Base-by-base conservation (phyloP, 1,284 basidiomycete genomes). In the Xanthoconium separans region DNA sequence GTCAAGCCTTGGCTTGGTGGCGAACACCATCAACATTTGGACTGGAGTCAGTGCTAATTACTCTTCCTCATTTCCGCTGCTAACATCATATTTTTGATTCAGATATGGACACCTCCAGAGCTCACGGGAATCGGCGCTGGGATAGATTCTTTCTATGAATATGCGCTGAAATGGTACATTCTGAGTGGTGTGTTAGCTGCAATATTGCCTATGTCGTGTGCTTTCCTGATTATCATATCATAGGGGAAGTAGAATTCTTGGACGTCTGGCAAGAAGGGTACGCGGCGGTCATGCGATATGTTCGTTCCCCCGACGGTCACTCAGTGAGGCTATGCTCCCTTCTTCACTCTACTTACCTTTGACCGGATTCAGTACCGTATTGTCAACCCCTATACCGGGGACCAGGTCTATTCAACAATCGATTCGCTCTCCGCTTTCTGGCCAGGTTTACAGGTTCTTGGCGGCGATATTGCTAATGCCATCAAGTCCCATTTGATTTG, bases 201-300 rank as follows among this genome's bases (percentile, higher is more conserved):
- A 40, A 34, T 7, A 10, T 36, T 47, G 20, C 29, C 16, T 41
- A 18, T 20, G 39, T 41, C 2, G 15, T 16, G n/a, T 42, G 29
- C 37, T 40, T 51, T 50, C 43, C 50, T 58, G 16, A 62, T 56
- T 34, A 33, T 22, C 15, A 34, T 12, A 13, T 50, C 34, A 7
- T 58, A 93, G 92, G 92, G 34, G 95, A 97, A 58, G 79, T 89
- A 33, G 85, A 90, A 62, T 96, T 93, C 67, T 76, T 93, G 53
- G 91, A 95, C 60, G 89, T 97, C n/a, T 98, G 92, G 85, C 85
- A 89, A 58, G 92, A 95, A 62, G 82, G 88, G 6, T 96, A 96
- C 64, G 85, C 90, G 8, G 85, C 93, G 7, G 79, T 96, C 18
- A 95, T 96, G 90, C 84, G 87, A 47, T 89, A 94, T 63, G 78